These are phyloP conservation scores for Coemansia interrupta DNA, from an alignment of 192 early-diverging fungal species.

Conservation along the genomic window DNA sequence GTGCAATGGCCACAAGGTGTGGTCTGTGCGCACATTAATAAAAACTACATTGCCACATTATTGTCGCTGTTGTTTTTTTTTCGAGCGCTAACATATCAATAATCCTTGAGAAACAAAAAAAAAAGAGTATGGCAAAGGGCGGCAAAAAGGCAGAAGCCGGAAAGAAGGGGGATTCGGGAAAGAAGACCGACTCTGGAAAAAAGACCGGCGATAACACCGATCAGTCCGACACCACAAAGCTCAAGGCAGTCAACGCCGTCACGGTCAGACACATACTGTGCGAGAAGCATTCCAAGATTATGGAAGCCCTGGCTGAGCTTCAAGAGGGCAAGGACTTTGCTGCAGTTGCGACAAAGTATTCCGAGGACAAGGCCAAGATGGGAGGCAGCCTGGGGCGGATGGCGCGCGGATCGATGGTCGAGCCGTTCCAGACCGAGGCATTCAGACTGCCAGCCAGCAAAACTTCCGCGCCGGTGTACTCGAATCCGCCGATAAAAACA, in stretches of 20 bases:
- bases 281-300: constrained; percentile 71
- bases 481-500: constrained; percentile 71
- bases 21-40: too few species aligned
- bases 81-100: too few species aligned
- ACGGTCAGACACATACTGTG: constrained; percentile 79
- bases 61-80: too few species aligned
- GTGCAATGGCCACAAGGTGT: too few species aligned
- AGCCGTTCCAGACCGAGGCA: constrained; percentile 75
- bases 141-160: too few species aligned
- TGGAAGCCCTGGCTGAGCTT: constrained; percentile 67
- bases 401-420: constrained; percentile 70
- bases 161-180: constrained; percentile 12
- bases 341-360: constrained; percentile 67
- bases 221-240: constrained; percentile 44
- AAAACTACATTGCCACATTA: too few species aligned
- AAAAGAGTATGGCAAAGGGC: too few species aligned
- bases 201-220: background rate
- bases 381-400: constrained; percentile 81
- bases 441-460: constrained; percentile 70
- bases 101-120: too few species aligned
- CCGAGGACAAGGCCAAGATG: constrained; percentile 79
- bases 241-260: constrained; percentile 65
- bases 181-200: constrained; percentile 8
- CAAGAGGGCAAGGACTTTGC: constrained; percentile 60
- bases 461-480: constrained; percentile 62